These are phyloP conservation scores for Pyrus pyrifolia DNA, from an alignment of 306 rosid species.

Conservation along the genomic window DNA sequence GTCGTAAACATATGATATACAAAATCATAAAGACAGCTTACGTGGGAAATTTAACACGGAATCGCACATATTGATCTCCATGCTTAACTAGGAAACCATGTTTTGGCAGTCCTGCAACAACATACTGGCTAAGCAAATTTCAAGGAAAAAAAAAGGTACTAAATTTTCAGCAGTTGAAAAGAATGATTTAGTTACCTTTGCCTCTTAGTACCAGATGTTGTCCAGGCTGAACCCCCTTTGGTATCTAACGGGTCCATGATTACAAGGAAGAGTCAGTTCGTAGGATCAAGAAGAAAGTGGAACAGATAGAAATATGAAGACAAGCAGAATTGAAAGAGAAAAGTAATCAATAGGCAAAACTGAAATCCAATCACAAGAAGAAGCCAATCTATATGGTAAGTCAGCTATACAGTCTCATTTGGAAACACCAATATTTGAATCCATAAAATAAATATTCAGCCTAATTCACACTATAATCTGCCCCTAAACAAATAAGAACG, in stretches of 20 bases:
- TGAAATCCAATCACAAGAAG: not conserved
- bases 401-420: not conserved
- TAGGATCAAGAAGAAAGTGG: not conserved
- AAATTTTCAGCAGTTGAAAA: slow-evolving; percentile 10
- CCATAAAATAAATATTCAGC: not conserved
- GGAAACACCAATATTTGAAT: not conserved
- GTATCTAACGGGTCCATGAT: slow-evolving; percentile 58
- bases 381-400: not conserved
- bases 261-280: slow-evolving; percentile 15
- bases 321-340: not conserved
- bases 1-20: not conserved
- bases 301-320: not conserved
- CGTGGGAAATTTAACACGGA: slow-evolving; percentile 76
- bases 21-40: slow-evolving; percentile 21
- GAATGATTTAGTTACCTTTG: slow-evolving; percentile 45
- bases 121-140: not conserved
- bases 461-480: not conserved
- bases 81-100: slow-evolving; percentile 58
- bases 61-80: slow-evolving; percentile 88
- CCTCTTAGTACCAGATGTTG: slow-evolving; percentile 78
- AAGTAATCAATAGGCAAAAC: not conserved
- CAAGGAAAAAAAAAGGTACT: not conserved
- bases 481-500: not conserved
- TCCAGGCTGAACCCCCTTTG: slow-evolving; percentile 90
- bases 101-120: slow-evolving; percentile 60